phyloP scores from a whole-genome alignment of 2,329 filamentous ascomycete species.

The Paecilomyces sp. region DNA sequence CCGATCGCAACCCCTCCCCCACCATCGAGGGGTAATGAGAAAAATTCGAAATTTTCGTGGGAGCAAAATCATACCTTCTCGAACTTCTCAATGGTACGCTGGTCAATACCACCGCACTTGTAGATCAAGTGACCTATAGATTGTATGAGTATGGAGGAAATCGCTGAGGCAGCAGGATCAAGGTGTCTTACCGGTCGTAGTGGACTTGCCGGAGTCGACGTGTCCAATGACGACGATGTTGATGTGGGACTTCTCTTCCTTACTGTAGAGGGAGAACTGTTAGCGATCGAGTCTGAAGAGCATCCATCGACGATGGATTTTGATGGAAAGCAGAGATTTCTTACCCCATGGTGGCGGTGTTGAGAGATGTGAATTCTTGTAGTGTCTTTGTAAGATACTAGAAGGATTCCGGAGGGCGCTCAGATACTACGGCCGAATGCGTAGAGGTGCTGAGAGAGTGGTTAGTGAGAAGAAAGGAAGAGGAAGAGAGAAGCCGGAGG shows the following conservation, averaged over 20 bases:
- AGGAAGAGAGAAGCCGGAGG: conserved; percentile 13
- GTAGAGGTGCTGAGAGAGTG: conserved; percentile 41
- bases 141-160: conserved; percentile 20
- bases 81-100: conserved; percentile 99
- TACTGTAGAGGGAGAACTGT: conserved; percentile 52
- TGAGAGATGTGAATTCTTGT: conserved; percentile 35
- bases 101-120: conserved; percentile 99
- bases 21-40: conserved; percentile 21
- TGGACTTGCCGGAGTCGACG: conserved; percentile 99
- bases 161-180: conserved; percentile 18
- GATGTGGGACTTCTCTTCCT: conserved; percentile 92
- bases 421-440: conserved; percentile 45
- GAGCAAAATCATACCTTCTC: conserved; percentile 73
- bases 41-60: neutral
- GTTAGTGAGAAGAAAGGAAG: conserved; percentile 19
- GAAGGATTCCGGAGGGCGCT: conserved; percentile 38
- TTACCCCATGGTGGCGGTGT: conserved; percentile 56
- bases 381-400: conserved; percentile 42
- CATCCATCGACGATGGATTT: neutral
- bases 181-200: conserved; percentile 70
- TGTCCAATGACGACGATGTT: conserved; percentile 99
- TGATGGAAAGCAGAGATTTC: conserved; percentile 14
- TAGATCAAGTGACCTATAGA: conserved; percentile 89
- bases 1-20: conserved; percentile 15
- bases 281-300: conserved; percentile 8